Evolutionary conservation across 1,284 basidiomycete genomes (phyloP).

Genomic region (Ganoderma resinaceum): DNA sequence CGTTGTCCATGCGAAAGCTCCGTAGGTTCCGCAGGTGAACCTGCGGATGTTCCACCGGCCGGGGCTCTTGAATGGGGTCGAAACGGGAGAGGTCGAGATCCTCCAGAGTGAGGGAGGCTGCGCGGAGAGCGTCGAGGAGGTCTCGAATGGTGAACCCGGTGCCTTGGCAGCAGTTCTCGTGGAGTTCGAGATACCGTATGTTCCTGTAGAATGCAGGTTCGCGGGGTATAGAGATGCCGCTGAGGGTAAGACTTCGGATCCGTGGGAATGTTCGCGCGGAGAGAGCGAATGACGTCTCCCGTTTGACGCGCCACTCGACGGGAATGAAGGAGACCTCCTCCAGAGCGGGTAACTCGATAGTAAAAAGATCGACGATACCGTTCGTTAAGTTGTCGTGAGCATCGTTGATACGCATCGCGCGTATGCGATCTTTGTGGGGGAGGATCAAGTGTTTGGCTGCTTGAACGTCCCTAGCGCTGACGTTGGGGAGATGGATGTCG

Average conservation of each 20-base stretch:
- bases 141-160: constrained; percentile 7
- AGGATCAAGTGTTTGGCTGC: not conserved
- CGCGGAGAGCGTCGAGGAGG: constrained; percentile 8
- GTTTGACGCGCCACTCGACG: constrained; percentile 1
- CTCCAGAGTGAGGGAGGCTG: constrained; percentile 5
- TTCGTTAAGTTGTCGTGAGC: not conserved
- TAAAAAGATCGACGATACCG: not conserved
- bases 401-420: constrained; percentile 9
- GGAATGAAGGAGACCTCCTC: constrained; percentile 11
- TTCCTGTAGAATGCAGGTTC: constrained; percentile 7
- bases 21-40: not conserved
- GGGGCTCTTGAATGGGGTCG: not conserved
- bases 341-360: not conserved
- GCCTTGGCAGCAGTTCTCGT: constrained; percentile 6
- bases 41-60: not conserved
- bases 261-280: not conserved
- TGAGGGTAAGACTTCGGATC: constrained; percentile 4
- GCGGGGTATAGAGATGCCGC: constrained; percentile 12
- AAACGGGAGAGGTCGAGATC: constrained; percentile 18
- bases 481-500: constrained; percentile 4
- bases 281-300: not conserved
- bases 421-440: constrained; percentile 6
- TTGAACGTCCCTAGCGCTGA: not conserved
- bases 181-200: constrained; percentile 6
- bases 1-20: constrained; percentile 10